phyloP scores from a whole-genome alignment of 1,139 yeast genomes.

The Yamadazyma sp. region DNA sequence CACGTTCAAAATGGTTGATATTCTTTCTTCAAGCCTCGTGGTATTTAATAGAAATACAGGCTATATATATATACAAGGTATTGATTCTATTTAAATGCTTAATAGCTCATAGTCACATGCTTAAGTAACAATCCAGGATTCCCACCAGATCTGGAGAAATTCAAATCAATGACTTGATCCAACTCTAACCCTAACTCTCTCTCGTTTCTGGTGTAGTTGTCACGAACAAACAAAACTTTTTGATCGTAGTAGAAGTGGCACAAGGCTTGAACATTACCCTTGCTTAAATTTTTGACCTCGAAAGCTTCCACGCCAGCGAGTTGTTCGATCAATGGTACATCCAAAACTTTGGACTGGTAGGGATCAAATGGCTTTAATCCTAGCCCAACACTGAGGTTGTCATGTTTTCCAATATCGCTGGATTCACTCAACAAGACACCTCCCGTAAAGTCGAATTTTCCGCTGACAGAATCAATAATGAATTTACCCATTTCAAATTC shows the following conservation, averaged over 20 bases:
- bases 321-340: slow-evolving; percentile 50
- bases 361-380: slow-evolving; percentile 56
- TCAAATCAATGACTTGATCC: slow-evolving; percentile 46
- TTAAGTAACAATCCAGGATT: slow-evolving; percentile 70
- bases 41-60: no score
- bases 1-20: background rate
- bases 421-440: slow-evolving; percentile 68
- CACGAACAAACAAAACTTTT: slow-evolving; percentile 50
- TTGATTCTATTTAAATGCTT: slow-evolving; percentile 3
- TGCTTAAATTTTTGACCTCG: slow-evolving; percentile 49
- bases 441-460: slow-evolving; percentile 56
- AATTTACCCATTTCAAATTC: slow-evolving; percentile 69
- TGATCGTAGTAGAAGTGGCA: slow-evolving; percentile 55
- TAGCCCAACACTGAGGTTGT: slow-evolving; percentile 63
- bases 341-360: slow-evolving; percentile 54
- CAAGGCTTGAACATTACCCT: slow-evolving; percentile 54
- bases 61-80: slow-evolving; percentile 1
- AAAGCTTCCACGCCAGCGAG: slow-evolving; percentile 51
- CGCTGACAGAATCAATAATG: slow-evolving; percentile 57
- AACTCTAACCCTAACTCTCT: slow-evolving; percentile 25
- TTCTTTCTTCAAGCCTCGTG: background rate
- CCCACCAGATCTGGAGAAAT: slow-evolving; percentile 73
- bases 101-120: slow-evolving; percentile 30
- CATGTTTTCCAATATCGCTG: slow-evolving; percentile 18
- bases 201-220: slow-evolving; percentile 37